A percentile compares a stretch with the other conserved stretches of the same genome.
phyloP scores from a whole-genome alignment of 2,329 filamentous ascomycete species.

The Didymella sp. region DNA sequence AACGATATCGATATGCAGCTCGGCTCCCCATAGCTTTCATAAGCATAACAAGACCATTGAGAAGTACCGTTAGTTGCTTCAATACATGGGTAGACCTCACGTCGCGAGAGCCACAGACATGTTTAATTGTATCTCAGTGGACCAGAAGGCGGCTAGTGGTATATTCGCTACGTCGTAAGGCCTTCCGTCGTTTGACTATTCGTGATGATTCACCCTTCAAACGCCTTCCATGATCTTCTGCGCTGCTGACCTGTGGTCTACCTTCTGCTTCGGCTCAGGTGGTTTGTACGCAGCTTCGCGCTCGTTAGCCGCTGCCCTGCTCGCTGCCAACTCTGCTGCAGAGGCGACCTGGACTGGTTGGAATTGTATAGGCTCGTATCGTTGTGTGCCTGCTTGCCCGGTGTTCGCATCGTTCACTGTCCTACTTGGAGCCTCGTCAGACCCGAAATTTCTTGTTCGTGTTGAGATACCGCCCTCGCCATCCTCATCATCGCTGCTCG shows the following conservation, averaged over 20 bases:
- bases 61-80: background rate
- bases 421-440: constrained; percentile 5
- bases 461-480: constrained; percentile 20
- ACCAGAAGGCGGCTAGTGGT: background rate
- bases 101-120: background rate
- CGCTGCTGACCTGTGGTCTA: constrained; percentile 17
- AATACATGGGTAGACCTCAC: background rate
- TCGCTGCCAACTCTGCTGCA: constrained; percentile 15
- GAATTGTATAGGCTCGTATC: constrained; percentile 9
- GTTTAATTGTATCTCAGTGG: background rate
- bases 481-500: constrained; percentile 41
- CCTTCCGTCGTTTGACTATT: background rate
- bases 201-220: background rate
- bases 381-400: background rate
- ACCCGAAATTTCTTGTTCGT: constrained; percentile 4
- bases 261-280: constrained; percentile 13
- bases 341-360: constrained; percentile 10
- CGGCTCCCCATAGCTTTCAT: background rate
- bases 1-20: constrained; percentile 16
- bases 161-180: background rate
- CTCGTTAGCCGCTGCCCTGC: constrained; percentile 15
- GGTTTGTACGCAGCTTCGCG: constrained; percentile 10
- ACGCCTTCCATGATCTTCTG: constrained; percentile 21
- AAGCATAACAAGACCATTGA: background rate
- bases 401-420: background rate